These are phyloP conservation scores for Claviceps cyperi DNA, from an alignment of 2,329 filamentous ascomycete genomes.

Conservation along the genomic window DNA sequence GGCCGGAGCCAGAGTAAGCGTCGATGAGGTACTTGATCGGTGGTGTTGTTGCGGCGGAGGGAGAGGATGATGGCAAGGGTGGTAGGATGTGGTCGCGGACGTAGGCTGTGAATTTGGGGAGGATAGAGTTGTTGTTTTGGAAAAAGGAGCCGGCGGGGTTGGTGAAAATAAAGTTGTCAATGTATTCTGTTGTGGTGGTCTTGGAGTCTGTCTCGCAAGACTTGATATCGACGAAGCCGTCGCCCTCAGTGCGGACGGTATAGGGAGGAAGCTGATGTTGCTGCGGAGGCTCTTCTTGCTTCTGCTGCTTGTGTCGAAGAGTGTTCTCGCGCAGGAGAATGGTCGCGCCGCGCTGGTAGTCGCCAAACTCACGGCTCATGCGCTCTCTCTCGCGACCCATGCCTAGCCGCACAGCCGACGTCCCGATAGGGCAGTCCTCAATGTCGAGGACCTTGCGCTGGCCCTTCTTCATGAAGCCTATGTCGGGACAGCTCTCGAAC, in stretches of 20 bases:
- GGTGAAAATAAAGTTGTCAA: constrained; percentile 70
- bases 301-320: constrained; percentile 40
- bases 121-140: constrained; percentile 99
- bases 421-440: constrained; percentile 93
- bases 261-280: constrained; percentile 15
- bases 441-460: constrained; percentile 73
- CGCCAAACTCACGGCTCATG: constrained; percentile 53
- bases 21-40: constrained; percentile 80
- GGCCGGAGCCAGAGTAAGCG: constrained; percentile 91
- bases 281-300: constrained; percentile 4
- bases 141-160: constrained; percentile 94
- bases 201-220: constrained; percentile 81
- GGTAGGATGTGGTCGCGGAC: constrained; percentile 52
- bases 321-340: constrained; percentile 82
- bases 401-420: constrained; percentile 66
- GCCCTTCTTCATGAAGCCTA: constrained; percentile 88
- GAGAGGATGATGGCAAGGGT: constrained; percentile 41
- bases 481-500: constrained; percentile 55
- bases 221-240: constrained; percentile 59
- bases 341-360: constrained; percentile 72
- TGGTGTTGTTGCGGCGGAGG: constrained; percentile 21
- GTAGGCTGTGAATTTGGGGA: constrained; percentile 73
- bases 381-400: constrained; percentile 66
- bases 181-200: constrained; percentile 70
- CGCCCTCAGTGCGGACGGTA: constrained; percentile 33